A percentile compares a stretch with the other conserved stretches of the same genome.
phyloP scores from a whole-genome alignment of 2,329 filamentous ascomycete species.

The Epichloe coenophiala region DNA sequence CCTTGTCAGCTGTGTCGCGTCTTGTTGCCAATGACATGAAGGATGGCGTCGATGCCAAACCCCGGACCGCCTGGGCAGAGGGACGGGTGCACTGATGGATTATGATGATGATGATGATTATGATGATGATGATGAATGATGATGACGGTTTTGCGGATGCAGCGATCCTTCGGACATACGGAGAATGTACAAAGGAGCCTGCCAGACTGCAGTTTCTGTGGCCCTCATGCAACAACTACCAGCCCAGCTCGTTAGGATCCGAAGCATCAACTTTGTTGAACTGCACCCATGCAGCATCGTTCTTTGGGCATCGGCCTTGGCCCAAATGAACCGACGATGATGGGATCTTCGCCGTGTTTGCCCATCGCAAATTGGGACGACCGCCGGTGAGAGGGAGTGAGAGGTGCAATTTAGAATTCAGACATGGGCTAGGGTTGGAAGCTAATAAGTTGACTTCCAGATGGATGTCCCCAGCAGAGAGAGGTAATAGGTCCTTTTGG shows the following conservation, averaged over 20 bases:
- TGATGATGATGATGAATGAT: neutral
- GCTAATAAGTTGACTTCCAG: neutral
- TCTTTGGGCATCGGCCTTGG: neutral
- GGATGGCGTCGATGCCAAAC: neutral
- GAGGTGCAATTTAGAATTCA: conserved; percentile 1
- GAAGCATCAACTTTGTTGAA: neutral
- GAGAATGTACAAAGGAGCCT: neutral
- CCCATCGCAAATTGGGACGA: neutral
- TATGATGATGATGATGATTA: neutral
- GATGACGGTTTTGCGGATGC: neutral
- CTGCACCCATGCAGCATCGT: neutral
- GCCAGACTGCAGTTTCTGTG: neutral
- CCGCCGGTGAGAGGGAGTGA: neutral
- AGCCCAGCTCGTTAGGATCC: neutral
- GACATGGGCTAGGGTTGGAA: neutral
- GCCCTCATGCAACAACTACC: neutral
- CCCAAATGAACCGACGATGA: neutral
- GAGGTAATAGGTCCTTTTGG: neutral
- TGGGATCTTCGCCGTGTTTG: neutral
- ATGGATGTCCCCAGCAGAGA: neutral
- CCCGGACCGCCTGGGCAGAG: neutral
- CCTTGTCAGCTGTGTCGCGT: neutral
- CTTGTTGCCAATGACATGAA: neutral
- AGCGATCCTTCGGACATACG: neutral
- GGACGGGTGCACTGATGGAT: neutral